Evolutionary conservation across 78 protist genomes (phyloP), one percentile per base, ranked within the genome.

Genomic region (Dictyostelium discoideum): DNA sequence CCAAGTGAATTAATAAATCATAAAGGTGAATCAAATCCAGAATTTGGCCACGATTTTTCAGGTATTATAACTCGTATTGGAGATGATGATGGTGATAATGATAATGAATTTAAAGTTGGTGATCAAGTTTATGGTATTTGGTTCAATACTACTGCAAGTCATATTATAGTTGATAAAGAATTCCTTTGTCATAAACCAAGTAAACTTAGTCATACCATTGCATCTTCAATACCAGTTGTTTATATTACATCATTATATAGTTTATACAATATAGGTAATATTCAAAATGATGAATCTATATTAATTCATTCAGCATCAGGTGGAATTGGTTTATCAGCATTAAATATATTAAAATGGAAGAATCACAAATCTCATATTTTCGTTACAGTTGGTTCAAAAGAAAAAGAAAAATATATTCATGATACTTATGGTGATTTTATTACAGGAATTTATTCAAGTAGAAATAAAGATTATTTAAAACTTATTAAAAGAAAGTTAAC

Each of bases 241-340:
- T 93, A 85, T 42, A 32, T 79, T 10, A 93, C 96, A 44, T 90
- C 85, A 0, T 86, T 85, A 16, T 74, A 85, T 39, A 40, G 85
- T 32, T 57, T 93, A 14, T 78, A 69, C 65, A 84, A 76, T 9
- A 20, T 83, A 11, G 85, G 92, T 84, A 54, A 80, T 63, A 42
- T 69, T 74, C 72, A 78, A 54, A 29, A 48, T n/a, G 16, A 14
- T 26, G 78, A 87, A 18, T 81, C 92, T 14, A 74, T 97, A 2
- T 96, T 97, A 6, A 84, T 97, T 24, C 96, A 88, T 26, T 96
- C 97, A 1, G 98, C 98, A n/a, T 84, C 97, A 5, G 98, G 98
- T 40, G 98, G 98, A 20, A 97, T 97, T 69, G 98, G 98, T 78
- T 5, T 97, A 29, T 95, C 98, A 3, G 98, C 98, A 1, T 69